Evolutionary conservation across 192 early-diverging fungal species (phyloP).

Genomic region (Kappamyces sp.): DNA sequence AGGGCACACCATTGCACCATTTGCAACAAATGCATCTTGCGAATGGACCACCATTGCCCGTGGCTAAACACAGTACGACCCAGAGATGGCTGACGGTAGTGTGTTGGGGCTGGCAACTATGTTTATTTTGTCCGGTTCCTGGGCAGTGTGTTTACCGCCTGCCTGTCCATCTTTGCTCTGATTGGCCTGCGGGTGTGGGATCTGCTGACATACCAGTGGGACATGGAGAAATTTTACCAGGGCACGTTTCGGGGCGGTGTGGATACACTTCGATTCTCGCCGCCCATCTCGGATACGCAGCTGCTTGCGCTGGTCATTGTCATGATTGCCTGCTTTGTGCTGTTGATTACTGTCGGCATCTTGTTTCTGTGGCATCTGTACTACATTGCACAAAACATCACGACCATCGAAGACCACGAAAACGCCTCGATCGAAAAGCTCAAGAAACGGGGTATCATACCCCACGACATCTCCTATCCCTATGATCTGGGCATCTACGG

Average conservation of each 20-base stretch:
- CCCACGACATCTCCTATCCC: slow-evolving; percentile 56
- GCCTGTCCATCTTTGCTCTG: slow-evolving; percentile 49
- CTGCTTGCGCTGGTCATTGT: slow-evolving; percentile 70
- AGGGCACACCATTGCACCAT: slow-evolving; percentile 44
- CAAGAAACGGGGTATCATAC: slow-evolving; percentile 54
- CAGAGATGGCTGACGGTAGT: slow-evolving; percentile 83
- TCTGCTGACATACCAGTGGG: slow-evolving; percentile 33
- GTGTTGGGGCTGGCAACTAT: slow-evolving; percentile 71
- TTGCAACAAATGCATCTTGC: slow-evolving; percentile 41
- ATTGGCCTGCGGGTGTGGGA: slow-evolving; percentile 48
- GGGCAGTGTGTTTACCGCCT: slow-evolving; percentile 52
- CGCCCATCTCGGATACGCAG: slow-evolving; percentile 53
- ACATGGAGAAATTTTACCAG: slow-evolving; percentile 14
- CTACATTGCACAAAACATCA: slow-evolving; percentile 62
- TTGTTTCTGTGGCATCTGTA: slow-evolving; percentile 67
- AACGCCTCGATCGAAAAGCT: slow-evolving; percentile 62
- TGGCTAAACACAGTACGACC: slow-evolving; percentile 14
- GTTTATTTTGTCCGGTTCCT: slow-evolving; percentile 77
- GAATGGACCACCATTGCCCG: slow-evolving; percentile 55
- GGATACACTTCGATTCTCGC: slow-evolving; percentile 28
- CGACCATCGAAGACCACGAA: slow-evolving; percentile 81
- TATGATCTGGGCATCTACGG: slow-evolving; percentile 71
- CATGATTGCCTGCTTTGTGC: slow-evolving; percentile 59
- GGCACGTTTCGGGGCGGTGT: slow-evolving; percentile 7
- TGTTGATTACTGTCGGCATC: slow-evolving; percentile 64